phyloP scores from a whole-genome alignment of 768 basidiomycete species.

The Asterophora lycoperdoides region DNA sequence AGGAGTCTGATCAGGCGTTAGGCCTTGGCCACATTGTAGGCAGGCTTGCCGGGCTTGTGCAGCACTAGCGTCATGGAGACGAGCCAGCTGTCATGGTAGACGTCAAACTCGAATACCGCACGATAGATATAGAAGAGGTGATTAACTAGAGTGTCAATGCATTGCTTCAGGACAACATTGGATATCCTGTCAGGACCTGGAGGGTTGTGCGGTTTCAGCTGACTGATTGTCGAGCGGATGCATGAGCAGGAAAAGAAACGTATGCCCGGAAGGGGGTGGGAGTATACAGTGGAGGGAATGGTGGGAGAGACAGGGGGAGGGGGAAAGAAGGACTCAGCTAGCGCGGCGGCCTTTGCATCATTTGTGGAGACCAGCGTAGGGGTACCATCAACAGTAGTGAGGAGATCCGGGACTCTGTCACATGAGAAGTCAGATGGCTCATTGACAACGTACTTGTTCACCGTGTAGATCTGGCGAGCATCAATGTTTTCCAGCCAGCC shows the following conservation, averaged over 20 bases:
- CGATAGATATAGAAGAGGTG: slow-evolving; percentile 19
- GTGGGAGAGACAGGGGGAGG: slow-evolving; percentile 7
- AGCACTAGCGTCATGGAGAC: slow-evolving; percentile 25
- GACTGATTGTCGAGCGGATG: slow-evolving; percentile 9
- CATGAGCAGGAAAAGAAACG: background rate
- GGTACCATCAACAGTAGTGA: background rate
- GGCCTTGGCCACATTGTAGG: no score
- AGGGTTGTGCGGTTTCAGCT: slow-evolving; percentile 25
- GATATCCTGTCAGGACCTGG: slow-evolving; percentile 20
- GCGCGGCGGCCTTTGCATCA: background rate
- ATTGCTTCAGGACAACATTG: no score
- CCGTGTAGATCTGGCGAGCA: no score
- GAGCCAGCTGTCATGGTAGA: slow-evolving; percentile 25
- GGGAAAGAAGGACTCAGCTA: slow-evolving; percentile 16
- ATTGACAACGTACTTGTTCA: no score
- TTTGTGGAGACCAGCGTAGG: background rate
- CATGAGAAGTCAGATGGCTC: no score
- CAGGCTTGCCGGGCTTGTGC: slow-evolving; percentile 31
- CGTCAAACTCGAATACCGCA: no score
- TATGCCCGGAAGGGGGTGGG: slow-evolving; percentile 3
- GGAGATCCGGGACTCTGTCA: no score
- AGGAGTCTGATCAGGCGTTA: no score
- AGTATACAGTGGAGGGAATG: slow-evolving; percentile 6
- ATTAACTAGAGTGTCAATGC: slow-evolving; percentile 3
- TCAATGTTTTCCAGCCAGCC: slow-evolving; percentile 4